Evolutionary conservation across 805 yeast species (phyloP).

Genomic region (Clavispora vitiphila): DNA sequence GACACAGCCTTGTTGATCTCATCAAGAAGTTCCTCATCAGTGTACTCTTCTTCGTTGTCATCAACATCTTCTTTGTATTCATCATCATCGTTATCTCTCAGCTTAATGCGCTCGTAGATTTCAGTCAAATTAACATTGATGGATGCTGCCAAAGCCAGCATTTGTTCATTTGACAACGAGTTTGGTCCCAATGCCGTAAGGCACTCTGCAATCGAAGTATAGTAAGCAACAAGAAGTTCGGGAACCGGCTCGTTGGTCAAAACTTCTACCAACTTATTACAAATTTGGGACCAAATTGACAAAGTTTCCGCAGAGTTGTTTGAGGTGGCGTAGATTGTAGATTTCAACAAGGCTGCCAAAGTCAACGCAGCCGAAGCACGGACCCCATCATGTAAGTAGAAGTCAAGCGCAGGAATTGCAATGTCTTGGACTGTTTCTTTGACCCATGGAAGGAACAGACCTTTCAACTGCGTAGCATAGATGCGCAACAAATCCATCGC

Average conservation of each 20-base stretch:
- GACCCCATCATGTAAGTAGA: slow-evolving; percentile 90
- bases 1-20: slow-evolving; percentile 76
- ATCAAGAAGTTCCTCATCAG: slow-evolving; percentile 86
- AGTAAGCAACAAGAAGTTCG: slow-evolving; percentile 75
- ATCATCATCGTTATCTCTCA: slow-evolving; percentile 71
- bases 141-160: slow-evolving; percentile 53
- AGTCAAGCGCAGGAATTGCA: slow-evolving; percentile 83
- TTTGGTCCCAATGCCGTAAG: slow-evolving; percentile 63
- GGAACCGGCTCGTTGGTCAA: slow-evolving; percentile 76
- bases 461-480: slow-evolving; percentile 81
- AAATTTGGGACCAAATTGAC: slow-evolving; percentile 66
- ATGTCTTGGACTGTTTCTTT: slow-evolving; percentile 71
- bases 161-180: slow-evolving; percentile 50
- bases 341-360: slow-evolving; percentile 69
- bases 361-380: slow-evolving; percentile 85
- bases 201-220: slow-evolving; percentile 63
- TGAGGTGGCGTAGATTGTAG: slow-evolving; percentile 54
- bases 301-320: slow-evolving; percentile 56
- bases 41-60: slow-evolving; percentile 75
- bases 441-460: slow-evolving; percentile 78
- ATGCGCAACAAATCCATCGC: slow-evolving; percentile 85
- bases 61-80: slow-evolving; percentile 85
- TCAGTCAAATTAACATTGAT: slow-evolving; percentile 60
- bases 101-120: slow-evolving; percentile 63
- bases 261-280: slow-evolving; percentile 62